Evolutionary conservation across 176 grass and related monocot genomes (phyloP).

Genomic region (Poa annua): DNA sequence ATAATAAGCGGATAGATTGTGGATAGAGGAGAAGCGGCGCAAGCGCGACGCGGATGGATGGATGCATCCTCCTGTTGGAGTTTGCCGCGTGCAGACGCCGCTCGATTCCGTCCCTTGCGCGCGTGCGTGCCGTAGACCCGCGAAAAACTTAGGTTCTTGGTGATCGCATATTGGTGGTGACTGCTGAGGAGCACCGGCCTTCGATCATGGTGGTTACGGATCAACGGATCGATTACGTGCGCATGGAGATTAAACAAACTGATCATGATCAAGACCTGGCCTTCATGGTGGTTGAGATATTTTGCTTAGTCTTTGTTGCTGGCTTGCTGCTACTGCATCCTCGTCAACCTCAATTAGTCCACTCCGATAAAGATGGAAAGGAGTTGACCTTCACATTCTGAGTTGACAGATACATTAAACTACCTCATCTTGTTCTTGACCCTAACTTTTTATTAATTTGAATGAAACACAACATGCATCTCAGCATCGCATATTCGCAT

Average conservation of each 20-base stretch:
- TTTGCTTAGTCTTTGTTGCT: not conserved
- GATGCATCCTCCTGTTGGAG: constrained; percentile 6
- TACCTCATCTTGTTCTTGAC: not conserved
- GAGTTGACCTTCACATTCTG: constrained; percentile 2
- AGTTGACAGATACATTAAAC: not conserved
- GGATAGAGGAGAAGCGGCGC: not conserved
- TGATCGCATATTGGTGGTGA: not conserved
- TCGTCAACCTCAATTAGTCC: not conserved
- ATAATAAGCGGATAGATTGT: not conserved
- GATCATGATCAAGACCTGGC: constrained; percentile 23
- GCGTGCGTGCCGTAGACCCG: too few relatives aligned
- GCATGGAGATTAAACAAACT: constrained; percentile 20
- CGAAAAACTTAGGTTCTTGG: too few relatives aligned
- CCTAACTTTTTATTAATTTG: too few relatives aligned
- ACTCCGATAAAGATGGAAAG: not conserved
- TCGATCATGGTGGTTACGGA: too few relatives aligned
- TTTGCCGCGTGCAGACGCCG: not conserved
- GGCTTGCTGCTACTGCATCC: not conserved
- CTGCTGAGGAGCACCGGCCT: too few relatives aligned
- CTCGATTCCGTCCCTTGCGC: too few relatives aligned
- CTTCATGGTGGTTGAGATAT: constrained; percentile 21
- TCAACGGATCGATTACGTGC: constrained; percentile 38
- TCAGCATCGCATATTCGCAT: not conserved
- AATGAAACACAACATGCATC: too few relatives aligned
- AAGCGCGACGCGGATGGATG: constrained; percentile 1